Base-by-base conservation (phyloP, 345 rosid species). In the Lepidium didymum region DNA sequence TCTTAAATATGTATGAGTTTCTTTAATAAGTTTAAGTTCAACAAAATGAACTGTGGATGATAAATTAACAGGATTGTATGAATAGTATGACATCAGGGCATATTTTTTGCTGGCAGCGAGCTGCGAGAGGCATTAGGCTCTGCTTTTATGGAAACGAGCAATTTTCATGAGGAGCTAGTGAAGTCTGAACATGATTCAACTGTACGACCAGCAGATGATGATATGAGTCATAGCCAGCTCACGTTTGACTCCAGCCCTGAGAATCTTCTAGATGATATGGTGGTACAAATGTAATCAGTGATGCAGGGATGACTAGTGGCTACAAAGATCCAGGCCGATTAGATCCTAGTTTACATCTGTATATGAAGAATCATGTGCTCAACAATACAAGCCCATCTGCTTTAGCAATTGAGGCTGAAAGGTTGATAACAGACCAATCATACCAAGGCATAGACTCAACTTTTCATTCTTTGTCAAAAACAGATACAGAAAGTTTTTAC, bases 231-330 rank as follows among this genome's bases (percentile, higher is more conserved):
- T 47, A 85, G 88, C 79, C 86, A 81, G 56, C 79, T 83, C 60
- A 81, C 82, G 5, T 68, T 75, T 78, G 96, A 81, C 58, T 69
- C 85, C 23, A 78, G 79, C 61, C 68, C 85, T 29, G 96, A 85
- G 79, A 90, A 85, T 83, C 98, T 92, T 69, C 78, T 92, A 53
- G 96, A 92, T 74, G 98, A 96, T 42, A 83, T 92, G 53, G 92
- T 92, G n/a, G n/a, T 61, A 53, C 75, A 62, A 59, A 68, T 76
- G 46, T 77, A 52, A 42, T 68, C 21, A 57, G 60, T 18, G 66
- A 56, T 61, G 62, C 46, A 56, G 84, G 75, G 73, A 85, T 77
- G 74, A 60, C 70, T 64, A 75, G 72, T 78, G 72, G 72, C 49
- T 77, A 79, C 81, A 81, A 75, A 76, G 76, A 71, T 57, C 34